Conservation (phyloP, 148 eudicot genomes). For the Cornus controversa region DNA sequence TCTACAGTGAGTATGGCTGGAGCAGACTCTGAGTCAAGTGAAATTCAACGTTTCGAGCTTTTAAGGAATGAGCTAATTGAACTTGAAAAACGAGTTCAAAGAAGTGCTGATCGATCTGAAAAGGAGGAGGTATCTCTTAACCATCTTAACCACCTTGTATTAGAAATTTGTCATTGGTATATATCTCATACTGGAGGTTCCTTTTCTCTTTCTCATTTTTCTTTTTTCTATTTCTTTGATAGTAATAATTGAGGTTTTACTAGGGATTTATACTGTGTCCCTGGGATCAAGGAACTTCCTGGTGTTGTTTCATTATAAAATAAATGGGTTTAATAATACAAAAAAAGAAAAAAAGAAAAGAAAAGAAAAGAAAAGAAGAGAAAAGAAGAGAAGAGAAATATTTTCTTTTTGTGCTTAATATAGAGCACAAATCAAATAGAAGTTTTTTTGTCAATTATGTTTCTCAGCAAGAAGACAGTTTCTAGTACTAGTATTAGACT, state of each 20-base stretch:
- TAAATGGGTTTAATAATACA: not conserved
- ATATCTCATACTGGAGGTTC: not conserved
- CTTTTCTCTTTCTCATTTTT: not conserved
- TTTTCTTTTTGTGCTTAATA: too few species aligned
- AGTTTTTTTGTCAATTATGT: too few species aligned
- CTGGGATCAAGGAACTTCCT: not conserved
- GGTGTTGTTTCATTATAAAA: not conserved
- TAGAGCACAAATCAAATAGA: too few species aligned
- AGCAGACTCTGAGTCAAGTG: slow-evolving; percentile 53
- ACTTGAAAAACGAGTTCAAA: slow-evolving; percentile 88
- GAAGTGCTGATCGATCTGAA: slow-evolving; percentile 57
- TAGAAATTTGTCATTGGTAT: not conserved
- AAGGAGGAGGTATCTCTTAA: slow-evolving; percentile 58
- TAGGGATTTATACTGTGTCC: not conserved
- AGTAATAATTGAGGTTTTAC: not conserved
- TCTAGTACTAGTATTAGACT: too few species aligned
- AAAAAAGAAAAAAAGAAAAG: too few species aligned
- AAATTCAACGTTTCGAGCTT: slow-evolving; percentile 82
- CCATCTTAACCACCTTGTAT: not conserved
- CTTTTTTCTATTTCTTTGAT: not conserved
- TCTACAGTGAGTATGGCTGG: slow-evolving; percentile 20
- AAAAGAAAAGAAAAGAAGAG: too few species aligned
- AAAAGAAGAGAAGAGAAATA: too few species aligned
- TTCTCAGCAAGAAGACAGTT: too few species aligned
- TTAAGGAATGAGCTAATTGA: slow-evolving; percentile 85